Percentiles rank a stretch among this genome's conserved stretches.
phyloP scores from a whole-genome alignment of 169 alveolate species.

The Plasmodium reichenowi region DNA sequence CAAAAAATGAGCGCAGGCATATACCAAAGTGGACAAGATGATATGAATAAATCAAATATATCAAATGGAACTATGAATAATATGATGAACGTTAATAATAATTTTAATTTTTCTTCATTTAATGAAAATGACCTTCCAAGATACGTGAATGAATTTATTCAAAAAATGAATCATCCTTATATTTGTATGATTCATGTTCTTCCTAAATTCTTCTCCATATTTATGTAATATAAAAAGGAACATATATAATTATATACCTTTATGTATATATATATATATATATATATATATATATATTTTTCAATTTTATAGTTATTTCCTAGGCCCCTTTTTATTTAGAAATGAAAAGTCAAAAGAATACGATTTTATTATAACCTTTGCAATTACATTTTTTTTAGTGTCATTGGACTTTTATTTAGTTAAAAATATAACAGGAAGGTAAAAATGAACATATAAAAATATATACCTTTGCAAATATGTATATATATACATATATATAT shows the following conservation, averaged over 20 bases:
- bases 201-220: constrained; percentile 37
- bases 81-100: constrained; percentile 24
- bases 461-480: not conserved
- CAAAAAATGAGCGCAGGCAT: constrained; percentile 29
- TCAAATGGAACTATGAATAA: not conserved
- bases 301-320: constrained; percentile 54
- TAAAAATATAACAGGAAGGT: constrained; percentile 77
- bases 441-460: not conserved
- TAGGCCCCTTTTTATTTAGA: constrained; percentile 67
- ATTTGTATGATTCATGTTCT: constrained; percentile 55
- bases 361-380: constrained; percentile 71
- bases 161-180: constrained; percentile 62
- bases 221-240: constrained; percentile 21
- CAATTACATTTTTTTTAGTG: constrained; percentile 70
- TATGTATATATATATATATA: not conserved
- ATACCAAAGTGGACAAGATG: constrained; percentile 13
- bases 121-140: constrained; percentile 14
- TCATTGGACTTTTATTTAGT: constrained; percentile 76
- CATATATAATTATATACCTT: not conserved
- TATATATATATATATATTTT: not conserved
- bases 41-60: not conserved
- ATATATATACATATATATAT: not conserved
- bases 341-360: constrained; percentile 56
- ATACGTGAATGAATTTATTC: constrained; percentile 19
- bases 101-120: constrained; percentile 6